These are phyloP conservation scores for Gastrodia elata DNA, from an alignment of 106 monocot genomes.

Conservation along the genomic window DNA sequence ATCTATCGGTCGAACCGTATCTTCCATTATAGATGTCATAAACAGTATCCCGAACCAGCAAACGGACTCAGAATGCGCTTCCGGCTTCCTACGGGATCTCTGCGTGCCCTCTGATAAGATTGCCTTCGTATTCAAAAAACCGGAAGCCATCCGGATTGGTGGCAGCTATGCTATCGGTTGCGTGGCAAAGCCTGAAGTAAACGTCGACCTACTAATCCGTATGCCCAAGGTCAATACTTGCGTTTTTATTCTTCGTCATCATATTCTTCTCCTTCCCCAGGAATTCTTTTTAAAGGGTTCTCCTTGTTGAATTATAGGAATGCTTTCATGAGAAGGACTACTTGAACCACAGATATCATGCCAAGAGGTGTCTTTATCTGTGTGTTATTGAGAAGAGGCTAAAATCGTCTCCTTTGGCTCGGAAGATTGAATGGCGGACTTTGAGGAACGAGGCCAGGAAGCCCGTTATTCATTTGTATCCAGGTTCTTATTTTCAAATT, in stretches of 20 bases:
- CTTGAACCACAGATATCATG: conserved; percentile 87
- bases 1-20: conserved; percentile 27
- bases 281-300: not conserved
- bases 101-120: conserved; percentile 38
- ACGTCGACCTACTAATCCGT: conserved; percentile 62
- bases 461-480: conserved; percentile 57
- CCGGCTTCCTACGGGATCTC: conserved; percentile 52
- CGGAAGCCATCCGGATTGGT: conserved; percentile 37
- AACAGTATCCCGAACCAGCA: conserved; percentile 33
- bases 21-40: conserved; percentile 51
- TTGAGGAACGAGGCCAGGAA: conserved; percentile 84
- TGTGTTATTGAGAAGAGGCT: conserved; percentile 54
- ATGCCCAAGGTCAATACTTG: conserved; percentile 65
- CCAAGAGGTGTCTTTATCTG: conserved; percentile 85
- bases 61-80: conserved; percentile 25
- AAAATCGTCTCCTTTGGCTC: conserved; percentile 28
- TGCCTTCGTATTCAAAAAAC: conserved; percentile 44
- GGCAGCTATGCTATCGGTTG: conserved; percentile 65
- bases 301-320: conserved; percentile 16
- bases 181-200: conserved; percentile 64
- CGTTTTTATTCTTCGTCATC: not conserved
- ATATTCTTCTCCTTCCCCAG: not conserved
- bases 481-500: conserved; percentile 31
- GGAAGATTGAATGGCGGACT: conserved; percentile 56
- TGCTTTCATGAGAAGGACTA: conserved; percentile 70